A percentile compares a stretch with the other conserved stretches of the same genome.
These are phyloP conservation scores for Cordyceps javanica DNA, from an alignment of 2,329 filamentous ascomycete genomes.

Conservation along the genomic window DNA sequence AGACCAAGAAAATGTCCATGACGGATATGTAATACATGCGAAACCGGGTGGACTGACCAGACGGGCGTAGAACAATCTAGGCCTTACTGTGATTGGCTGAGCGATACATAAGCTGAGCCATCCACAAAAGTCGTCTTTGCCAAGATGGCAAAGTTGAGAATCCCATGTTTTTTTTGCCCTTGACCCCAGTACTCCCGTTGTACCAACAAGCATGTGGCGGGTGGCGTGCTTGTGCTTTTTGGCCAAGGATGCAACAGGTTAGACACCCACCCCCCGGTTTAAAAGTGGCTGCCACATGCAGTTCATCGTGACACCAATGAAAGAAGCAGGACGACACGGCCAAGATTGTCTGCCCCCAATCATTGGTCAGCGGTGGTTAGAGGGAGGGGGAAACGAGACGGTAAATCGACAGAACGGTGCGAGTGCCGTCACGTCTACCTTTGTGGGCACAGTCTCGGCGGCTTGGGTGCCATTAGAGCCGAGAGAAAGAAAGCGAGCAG, in stretches of 20 bases:
- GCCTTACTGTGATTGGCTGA: neutral
- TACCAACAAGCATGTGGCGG: neutral
- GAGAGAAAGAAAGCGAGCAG: too few relatives aligned
- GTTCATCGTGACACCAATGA: neutral
- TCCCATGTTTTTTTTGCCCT: neutral
- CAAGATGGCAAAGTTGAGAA: constrained; percentile 7
- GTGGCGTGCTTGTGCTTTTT: neutral
- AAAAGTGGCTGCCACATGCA: neutral
- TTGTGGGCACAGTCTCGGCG: too few relatives aligned
- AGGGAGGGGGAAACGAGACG: too few relatives aligned
- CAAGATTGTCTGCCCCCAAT: neutral
- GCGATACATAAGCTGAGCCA: neutral
- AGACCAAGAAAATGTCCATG: too few relatives aligned
- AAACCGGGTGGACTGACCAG: neutral
- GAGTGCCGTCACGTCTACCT: too few relatives aligned
- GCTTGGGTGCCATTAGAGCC: too few relatives aligned
- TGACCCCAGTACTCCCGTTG: neutral
- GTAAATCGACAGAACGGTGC: too few relatives aligned
- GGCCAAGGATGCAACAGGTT: neutral
- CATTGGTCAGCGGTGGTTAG: too few relatives aligned
- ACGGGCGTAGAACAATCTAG: neutral
- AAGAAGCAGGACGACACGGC: neutral
- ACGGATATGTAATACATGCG: neutral
- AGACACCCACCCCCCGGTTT: neutral
- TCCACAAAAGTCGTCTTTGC: neutral